Evolutionary conservation across 2,329 filamentous ascomycete genomes (phyloP), one percentile per base, ranked within the genome.

Genomic region (Drechmeria coniospora): DNA sequence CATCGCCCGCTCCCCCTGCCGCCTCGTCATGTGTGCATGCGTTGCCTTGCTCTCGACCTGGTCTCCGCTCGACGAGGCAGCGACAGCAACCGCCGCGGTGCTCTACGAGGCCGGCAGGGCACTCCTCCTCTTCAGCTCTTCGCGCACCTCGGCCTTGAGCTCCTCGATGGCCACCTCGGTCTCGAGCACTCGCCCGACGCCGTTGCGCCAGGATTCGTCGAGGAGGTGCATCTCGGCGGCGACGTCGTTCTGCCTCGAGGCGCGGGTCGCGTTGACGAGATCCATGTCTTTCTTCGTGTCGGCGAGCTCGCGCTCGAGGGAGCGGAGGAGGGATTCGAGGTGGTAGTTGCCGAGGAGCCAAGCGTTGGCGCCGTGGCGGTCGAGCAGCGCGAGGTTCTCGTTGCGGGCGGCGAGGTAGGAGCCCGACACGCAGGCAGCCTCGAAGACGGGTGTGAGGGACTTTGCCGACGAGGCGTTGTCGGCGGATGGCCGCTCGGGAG

Each of bases 341-440:
- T 80, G 73, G 41, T 76, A 71, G 52, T 98, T 98, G 5, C 72
- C 72, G 7, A 92, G 67, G 30, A 98, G 63, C 87, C 90, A 95
- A 8, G 82, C 78, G 51, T 93, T 93, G 56, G 82, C 82, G 39
- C 87, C 90, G 51, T 76, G 76, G 27, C 65, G 65, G 43, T 90
- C 80, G 13, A 93, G 68, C n/a, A 93, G 63, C 1, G 63, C 58
- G 12, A 93, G 68, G 51, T 71, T 63, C 18, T 60, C 43, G 20
- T 57, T 49, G 4, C 70, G 65, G n/a, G 53, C 44, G 9, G 48
- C 38, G 9, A 74, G 58, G 50, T 73, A 69, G n/a, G 59, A 47
- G 23, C 55, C 58, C 26, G 60, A 53, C 1, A 63, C 51, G 52
- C 63, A 62, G 27, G 65, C 59, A 25, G 49, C 56, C 10, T 68